Evolutionary conservation across 2,329 filamentous ascomycete genomes (phyloP), one percentile per base, ranked within the genome.

Genomic region (Colletotrichum sp.): DNA sequence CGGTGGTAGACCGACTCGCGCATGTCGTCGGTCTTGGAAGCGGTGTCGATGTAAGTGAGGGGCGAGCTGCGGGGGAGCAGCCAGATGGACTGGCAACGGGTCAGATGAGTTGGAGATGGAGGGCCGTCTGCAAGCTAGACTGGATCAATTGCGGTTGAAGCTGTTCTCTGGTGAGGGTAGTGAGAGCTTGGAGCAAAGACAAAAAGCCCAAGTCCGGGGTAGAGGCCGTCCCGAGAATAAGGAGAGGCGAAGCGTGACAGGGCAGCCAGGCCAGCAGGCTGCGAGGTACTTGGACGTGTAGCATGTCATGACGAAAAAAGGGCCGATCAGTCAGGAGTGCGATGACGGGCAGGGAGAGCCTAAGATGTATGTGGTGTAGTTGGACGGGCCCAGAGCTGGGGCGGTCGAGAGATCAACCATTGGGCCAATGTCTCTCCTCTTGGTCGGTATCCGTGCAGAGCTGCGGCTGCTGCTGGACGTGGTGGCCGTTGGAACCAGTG

Each of bases 241-340:
- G 39, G 34, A 65, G 34, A 68, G 26, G 21, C n/a, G 64, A 65
- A 28, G 32, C n/a, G 52, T 32, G 55, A 39, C 44, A 28, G 52
- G 62, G 36, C 21, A 34, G 39, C 52, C 57, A 39, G 52, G 69
- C 34, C 21, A 52, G 24, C 32, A 28, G 15, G 44, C 39, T 76
- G 69, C 69, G n/a, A 52, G 44, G 44, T 21, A 21, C n/a, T 0
- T 13, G 44, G 44, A 18, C 44, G 55, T 52, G 12, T 28, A 68
- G 57, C 65, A 76, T 52, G 73, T 73, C 73, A 76, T 69, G 64
- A 52, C 24, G n/a, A 65, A 73, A 73, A 73, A 76, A 69, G 73
- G 64, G 73, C 73, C 70, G 64, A 69, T 73, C 63, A 59, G 34
- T 15, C 44, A 52, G 4, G 12, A 21, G 39, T 34, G 44, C 49